phyloP scores from a whole-genome alignment of 805 yeast species.

The Metschnikowia drakensbergensis region DNA sequence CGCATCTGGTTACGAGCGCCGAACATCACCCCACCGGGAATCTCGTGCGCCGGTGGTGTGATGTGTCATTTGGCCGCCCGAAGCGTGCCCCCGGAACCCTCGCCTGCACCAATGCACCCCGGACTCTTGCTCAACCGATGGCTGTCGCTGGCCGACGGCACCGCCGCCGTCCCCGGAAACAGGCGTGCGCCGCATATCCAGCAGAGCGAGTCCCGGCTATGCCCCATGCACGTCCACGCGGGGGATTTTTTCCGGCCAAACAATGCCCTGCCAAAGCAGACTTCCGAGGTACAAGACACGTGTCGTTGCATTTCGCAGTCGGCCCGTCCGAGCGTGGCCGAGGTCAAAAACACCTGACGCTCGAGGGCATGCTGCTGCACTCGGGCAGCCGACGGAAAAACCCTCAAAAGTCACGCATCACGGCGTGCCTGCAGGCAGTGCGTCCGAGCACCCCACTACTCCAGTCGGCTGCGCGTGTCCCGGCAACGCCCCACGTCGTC shows the following conservation, averaged over 20 bases:
- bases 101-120: background rate
- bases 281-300: too few species aligned
- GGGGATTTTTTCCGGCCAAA: background rate
- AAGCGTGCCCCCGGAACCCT: background rate
- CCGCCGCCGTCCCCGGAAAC: too few species aligned
- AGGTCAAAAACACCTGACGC: too few species aligned
- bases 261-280: too few species aligned
- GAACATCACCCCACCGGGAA: background rate
- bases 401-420: constrained; percentile 1
- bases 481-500: constrained; percentile 2
- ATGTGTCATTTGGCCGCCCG: background rate
- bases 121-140: too few species aligned
- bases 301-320: too few species aligned
- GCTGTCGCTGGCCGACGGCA: too few species aligned
- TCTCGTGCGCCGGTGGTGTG: background rate
- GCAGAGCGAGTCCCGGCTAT: too few species aligned
- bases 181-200: too few species aligned
- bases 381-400: background rate
- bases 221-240: background rate
- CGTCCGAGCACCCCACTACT: constrained; percentile 4
- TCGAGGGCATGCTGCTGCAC: background rate
- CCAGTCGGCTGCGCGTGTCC: constrained; percentile 2
- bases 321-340: too few species aligned
- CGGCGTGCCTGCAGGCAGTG: background rate
- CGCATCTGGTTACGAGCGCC: background rate